phyloP scores from a whole-genome alignment of 768 basidiomycete genomes.

The Suillus subluteus region DNA sequence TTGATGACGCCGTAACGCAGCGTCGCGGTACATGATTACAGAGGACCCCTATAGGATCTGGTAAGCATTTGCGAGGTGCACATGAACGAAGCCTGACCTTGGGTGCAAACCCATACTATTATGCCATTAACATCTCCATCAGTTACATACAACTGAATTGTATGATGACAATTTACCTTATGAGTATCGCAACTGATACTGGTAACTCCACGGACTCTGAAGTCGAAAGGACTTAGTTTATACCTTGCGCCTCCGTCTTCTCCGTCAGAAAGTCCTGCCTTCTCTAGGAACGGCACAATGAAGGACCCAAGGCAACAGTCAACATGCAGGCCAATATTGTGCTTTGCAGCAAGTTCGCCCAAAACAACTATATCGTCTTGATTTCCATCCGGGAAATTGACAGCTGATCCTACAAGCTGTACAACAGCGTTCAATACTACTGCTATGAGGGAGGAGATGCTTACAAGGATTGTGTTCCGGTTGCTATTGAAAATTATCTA shows the following conservation, averaged over 20 bases:
- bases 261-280: constrained; percentile 68
- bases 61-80: constrained; percentile 8
- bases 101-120: constrained; percentile 89
- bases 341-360: constrained; percentile 66
- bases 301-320: constrained; percentile 96
- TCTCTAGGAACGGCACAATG: constrained; percentile 89
- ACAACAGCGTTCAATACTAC: constrained; percentile 6
- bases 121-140: background rate
- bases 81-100: constrained; percentile 55
- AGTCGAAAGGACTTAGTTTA: constrained; percentile 80
- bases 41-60: constrained; percentile 69
- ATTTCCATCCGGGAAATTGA: constrained; percentile 86
- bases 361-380: constrained; percentile 87
- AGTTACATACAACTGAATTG: background rate
- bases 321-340: constrained; percentile 89
- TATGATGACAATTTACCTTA: constrained; percentile 54
- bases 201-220: constrained; percentile 88
- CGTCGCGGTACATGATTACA: constrained; percentile 90
- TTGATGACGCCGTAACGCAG: constrained; percentile 76
- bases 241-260: constrained; percentile 50
- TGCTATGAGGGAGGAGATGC: constrained; percentile 8
- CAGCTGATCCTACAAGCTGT: constrained; percentile 82
- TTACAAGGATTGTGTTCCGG: constrained; percentile 84
- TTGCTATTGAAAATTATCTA: constrained; percentile 53
- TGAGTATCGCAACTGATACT: constrained; percentile 96